Base-by-base conservation (phyloP, 1,284 basidiomycete species). In the Irpex sp. region DNA sequence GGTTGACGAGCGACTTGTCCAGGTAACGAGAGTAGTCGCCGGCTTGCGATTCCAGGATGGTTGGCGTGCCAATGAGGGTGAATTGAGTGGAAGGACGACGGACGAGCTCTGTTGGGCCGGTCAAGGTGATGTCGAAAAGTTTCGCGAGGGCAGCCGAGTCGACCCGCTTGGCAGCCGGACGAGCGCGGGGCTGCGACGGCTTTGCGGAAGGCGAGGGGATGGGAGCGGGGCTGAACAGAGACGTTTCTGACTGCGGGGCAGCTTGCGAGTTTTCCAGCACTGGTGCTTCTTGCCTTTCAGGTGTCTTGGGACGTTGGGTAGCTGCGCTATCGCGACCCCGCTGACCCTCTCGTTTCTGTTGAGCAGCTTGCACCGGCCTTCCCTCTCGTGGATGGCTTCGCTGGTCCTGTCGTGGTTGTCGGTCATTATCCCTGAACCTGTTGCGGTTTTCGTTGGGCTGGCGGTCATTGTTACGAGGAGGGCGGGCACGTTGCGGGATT, bases 21-120 rank as follows among this genome's bases (percentile, higher is more conserved):
- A 78, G 67, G 63, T 80, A 81, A 35, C 76, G 77, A 14, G 77
- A 73, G 66, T 87, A 88, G 64, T 84, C 79, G 36, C 84, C 83
- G 5, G 74, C 81, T 28, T 65, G 14, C 67, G 67, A 67, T 54
- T 82, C 80, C 59, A 70, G 68, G 53, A 69, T 65, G 36, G 58
- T 60, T 57, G 73, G 76, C 12, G 73, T 54, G 10, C 52, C 52
- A 10, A 54, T 33, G 23, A 54, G 52, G 12, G 52, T 21, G 12
- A 33, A 33, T 23, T 28, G 21, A 9, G 33, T 28, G 28, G 28
- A 54, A 12, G 52, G 23, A 33, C 12, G 14, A 12, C 52, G 23
- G 10, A 23, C 18, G 28, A 16, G 12, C 12, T 36, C 23, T 18
- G 14, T 54, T 33, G 14, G 23, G 9, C 52, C 10, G 21, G 52